These are phyloP conservation scores for Solanum hybrid DNA, from an alignment of 305 asterid species.

Conservation along the genomic window DNA sequence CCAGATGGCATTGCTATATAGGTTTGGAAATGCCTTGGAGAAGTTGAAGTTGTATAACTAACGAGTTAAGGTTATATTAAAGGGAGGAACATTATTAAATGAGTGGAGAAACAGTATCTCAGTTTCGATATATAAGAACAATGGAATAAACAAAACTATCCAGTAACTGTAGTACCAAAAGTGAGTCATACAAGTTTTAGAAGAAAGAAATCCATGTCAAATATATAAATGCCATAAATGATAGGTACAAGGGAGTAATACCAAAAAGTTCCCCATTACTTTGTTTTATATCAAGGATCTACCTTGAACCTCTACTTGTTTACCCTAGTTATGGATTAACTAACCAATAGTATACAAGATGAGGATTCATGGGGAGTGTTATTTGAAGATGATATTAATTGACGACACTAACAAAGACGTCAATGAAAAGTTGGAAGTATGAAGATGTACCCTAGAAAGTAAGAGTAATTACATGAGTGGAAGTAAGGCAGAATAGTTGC, in stretches of 20 bases:
- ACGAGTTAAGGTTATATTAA: neutral
- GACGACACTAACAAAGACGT: neutral
- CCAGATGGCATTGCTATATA: constrained; percentile 7
- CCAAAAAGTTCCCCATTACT: neutral
- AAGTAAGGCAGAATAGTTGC: neutral
- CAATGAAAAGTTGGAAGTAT: neutral
- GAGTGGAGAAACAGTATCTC: neutral
- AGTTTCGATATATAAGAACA: neutral
- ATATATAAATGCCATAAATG: neutral
- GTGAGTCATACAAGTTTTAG: neutral
- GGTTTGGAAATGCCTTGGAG: neutral
- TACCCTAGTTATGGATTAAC: neutral
- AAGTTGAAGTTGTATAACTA: neutral
- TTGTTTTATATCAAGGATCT: neutral
- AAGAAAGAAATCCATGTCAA: neutral
- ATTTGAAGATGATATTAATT: neutral
- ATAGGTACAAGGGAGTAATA: neutral
- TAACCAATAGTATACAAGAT: neutral
- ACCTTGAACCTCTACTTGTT: neutral
- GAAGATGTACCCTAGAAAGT: neutral
- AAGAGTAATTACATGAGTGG: neutral
- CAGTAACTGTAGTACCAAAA: neutral
- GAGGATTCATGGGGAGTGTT: neutral
- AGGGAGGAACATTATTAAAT: neutral
- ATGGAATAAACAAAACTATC: neutral